These are phyloP conservation scores for Fulvia fulva DNA, from an alignment of 2,329 filamentous ascomycete genomes.

Conservation along the genomic window DNA sequence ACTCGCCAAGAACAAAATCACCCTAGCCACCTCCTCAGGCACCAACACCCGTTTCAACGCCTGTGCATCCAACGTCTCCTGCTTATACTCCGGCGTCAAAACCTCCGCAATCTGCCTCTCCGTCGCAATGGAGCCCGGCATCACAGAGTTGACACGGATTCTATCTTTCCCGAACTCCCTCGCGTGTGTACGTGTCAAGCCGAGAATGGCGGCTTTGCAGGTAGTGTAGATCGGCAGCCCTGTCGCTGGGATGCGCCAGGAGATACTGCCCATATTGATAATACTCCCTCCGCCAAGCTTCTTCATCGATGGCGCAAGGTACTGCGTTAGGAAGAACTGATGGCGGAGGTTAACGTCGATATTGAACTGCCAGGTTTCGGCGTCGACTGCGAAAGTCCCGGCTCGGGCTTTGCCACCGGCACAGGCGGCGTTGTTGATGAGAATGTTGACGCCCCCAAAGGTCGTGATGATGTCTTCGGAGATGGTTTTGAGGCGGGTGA, in stretches of 20 bases:
- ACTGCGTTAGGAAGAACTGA: constrained; percentile 58
- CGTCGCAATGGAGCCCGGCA: constrained; percentile 32
- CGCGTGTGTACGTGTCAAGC: constrained; percentile 28
- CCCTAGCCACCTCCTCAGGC: constrained; percentile 30
- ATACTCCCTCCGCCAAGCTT: constrained; percentile 54
- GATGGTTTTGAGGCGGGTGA: constrained; percentile 48
- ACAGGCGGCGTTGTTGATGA: constrained; percentile 59
- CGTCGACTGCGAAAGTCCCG: constrained; percentile 56
- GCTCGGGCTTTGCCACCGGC: constrained; percentile 57
- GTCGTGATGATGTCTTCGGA: constrained; percentile 41
- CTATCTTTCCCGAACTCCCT: constrained; percentile 28
- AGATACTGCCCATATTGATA: constrained; percentile 38
- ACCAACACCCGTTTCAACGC: constrained; percentile 29
- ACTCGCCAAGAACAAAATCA: constrained; percentile 31
- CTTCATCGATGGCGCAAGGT: constrained; percentile 57
- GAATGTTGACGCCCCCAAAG: constrained; percentile 52
- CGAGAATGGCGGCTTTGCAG: constrained; percentile 28
- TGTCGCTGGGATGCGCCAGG: constrained; percentile 27
- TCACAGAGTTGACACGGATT: constrained; percentile 29
- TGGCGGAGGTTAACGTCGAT: constrained; percentile 63
- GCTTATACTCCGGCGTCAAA: constrained; percentile 28
- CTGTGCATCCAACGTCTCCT: constrained; percentile 28
- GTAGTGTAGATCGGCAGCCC: constrained; percentile 28
- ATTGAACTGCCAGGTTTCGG: constrained; percentile 60
- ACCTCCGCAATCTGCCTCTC: constrained; percentile 32